Conservation (phyloP, 2,329 filamentous ascomycete species). For the Fusarium sp. region DNA sequence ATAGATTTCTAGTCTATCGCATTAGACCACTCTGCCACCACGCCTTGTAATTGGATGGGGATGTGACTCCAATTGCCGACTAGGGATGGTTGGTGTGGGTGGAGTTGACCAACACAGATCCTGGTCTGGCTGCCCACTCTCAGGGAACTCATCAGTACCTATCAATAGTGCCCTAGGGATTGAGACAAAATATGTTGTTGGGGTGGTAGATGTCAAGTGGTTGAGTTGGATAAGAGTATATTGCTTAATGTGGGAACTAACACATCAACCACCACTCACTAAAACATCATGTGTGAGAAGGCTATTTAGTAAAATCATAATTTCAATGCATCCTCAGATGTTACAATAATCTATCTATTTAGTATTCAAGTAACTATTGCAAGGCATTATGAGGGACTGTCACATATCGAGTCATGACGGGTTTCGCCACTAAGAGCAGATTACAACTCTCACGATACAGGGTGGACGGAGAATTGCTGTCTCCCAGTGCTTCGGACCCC, state of each 20-base stretch:
- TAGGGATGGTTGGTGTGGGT: background rate
- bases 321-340: background rate
- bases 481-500: background rate
- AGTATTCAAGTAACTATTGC: no score
- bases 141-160: background rate
- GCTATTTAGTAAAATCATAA: background rate
- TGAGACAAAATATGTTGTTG: background rate
- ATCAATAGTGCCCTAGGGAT: background rate
- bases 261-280: background rate
- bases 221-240: background rate
- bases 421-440: background rate
- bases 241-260: background rate
- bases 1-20: slow-evolving; percentile 36
- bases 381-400: no score
- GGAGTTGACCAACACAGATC: background rate
- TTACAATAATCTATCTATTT: background rate
- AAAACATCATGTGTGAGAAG: background rate
- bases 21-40: slow-evolving; percentile 35
- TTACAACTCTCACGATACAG: background rate
- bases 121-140: background rate
- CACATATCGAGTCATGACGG: background rate
- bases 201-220: background rate
- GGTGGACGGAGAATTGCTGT: background rate
- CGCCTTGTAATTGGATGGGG: slow-evolving; percentile 21
- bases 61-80: background rate